A percentile compares a stretch with the other conserved stretches of the same genome.
phyloP scores from a whole-genome alignment of 2,329 filamentous ascomycete genomes.

The Pleomassaria siparia region DNA sequence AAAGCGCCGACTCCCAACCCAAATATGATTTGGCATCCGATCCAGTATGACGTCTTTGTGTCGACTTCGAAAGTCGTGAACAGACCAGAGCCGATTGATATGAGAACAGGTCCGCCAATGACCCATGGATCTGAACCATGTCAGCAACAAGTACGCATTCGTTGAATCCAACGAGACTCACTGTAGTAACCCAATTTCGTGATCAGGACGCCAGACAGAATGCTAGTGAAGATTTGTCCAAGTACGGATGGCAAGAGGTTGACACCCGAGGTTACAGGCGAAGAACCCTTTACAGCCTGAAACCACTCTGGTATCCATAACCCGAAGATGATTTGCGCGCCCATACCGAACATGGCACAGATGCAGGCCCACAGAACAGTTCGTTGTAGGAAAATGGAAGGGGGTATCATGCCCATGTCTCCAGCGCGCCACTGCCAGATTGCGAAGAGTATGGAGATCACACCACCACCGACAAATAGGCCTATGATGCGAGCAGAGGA shows the following conservation, averaged over 20 bases:
- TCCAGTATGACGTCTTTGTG: conserved; percentile 21
- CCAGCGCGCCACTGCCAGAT: conserved; percentile 36
- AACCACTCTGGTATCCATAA: conserved; percentile 26
- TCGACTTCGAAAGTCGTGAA: conserved; percentile 19
- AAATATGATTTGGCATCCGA: conserved; percentile 34
- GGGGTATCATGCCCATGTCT: conserved; percentile 43
- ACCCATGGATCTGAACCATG: conserved; percentile 31
- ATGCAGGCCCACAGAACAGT: conserved; percentile 29
- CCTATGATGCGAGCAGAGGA: conserved; percentile 47
- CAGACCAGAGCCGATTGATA: conserved; percentile 29
- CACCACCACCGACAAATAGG: conserved; percentile 43
- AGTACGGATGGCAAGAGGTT: conserved; percentile 34
- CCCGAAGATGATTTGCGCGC: conserved; percentile 38
- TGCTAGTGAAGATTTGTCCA: conserved; percentile 40
- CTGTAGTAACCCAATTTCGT: conserved; percentile 33
- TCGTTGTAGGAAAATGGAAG: conserved; percentile 42
- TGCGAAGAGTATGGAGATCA: conserved; percentile 31
- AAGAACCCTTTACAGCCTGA: conserved; percentile 17
- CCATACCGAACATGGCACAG: conserved; percentile 35
- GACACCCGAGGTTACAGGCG: conserved; percentile 20
- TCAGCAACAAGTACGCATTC: neutral
- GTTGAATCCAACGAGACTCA: neutral
- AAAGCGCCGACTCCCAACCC: conserved; percentile 43
- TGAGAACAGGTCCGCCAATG: conserved; percentile 24
- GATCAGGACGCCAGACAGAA: conserved; percentile 34